phyloP scores from a whole-genome alignment of 2,329 filamentous ascomycete genomes.

The Penicillium sp. region DNA sequence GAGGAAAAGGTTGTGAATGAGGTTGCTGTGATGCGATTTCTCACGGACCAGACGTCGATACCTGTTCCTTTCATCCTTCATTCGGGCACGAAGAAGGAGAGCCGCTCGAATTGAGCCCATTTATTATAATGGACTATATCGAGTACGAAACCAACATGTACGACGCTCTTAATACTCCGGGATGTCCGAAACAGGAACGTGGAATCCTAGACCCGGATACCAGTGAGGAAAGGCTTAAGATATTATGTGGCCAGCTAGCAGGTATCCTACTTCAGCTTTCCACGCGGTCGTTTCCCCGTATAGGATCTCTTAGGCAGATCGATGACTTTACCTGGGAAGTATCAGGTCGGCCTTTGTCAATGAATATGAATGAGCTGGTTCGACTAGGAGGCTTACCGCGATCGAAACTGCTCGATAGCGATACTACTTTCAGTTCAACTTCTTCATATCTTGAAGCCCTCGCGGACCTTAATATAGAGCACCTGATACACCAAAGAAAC shows the following conservation, averaged over 20 bases:
- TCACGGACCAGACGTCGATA: neutral
- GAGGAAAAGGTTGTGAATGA: neutral
- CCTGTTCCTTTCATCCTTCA: neutral
- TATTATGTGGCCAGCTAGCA: neutral
- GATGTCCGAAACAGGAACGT: neutral
- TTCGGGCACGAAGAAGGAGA: neutral
- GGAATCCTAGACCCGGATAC: neutral
- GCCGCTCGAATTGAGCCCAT: neutral
- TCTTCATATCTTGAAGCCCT: neutral
- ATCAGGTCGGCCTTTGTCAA: neutral
- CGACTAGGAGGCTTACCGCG: neutral
- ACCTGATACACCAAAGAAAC: neutral
- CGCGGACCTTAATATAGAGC: neutral
- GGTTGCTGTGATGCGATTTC: neutral
- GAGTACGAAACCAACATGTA: neutral
- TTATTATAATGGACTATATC: neutral
- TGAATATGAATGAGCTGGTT: neutral
- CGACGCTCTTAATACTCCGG: neutral
- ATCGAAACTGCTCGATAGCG: neutral
- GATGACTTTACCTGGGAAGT: constrained; percentile 27
- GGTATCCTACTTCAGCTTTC: neutral
- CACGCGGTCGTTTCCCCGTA: constrained; percentile 20
- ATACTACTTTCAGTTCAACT: neutral
- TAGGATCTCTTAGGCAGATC: constrained; percentile 40
- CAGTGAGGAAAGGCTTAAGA: neutral